These are phyloP conservation scores for Endotrypanum monterogeii DNA, from an alignment of 208 protist genomes.

Conservation along the genomic window DNA sequence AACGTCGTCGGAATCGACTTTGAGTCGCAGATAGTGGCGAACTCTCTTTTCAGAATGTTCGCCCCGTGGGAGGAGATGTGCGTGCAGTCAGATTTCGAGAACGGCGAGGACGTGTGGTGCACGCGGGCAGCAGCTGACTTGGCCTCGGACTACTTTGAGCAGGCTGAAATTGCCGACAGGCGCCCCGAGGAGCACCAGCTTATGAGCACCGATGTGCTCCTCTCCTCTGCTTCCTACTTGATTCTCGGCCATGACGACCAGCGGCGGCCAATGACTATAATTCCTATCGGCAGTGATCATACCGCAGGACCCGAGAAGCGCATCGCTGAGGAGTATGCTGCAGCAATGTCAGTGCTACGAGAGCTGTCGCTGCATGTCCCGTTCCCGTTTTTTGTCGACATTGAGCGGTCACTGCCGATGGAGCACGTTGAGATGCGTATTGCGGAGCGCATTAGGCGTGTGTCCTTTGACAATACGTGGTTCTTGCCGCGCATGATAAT, in stretches of 20 bases:
- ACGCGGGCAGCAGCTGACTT: slow-evolving; percentile 53
- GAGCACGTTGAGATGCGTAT: slow-evolving; percentile 70
- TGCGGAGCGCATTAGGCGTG: slow-evolving; percentile 78
- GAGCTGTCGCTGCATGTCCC: slow-evolving; percentile 61
- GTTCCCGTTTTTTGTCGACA: slow-evolving; percentile 85
- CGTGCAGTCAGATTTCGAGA: slow-evolving; percentile 6
- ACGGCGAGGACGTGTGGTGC: slow-evolving; percentile 34
- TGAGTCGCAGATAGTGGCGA: slow-evolving; percentile 86
- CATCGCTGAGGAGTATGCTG: slow-evolving; percentile 57
- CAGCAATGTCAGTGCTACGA: slow-evolving; percentile 55
- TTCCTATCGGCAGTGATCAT: slow-evolving; percentile 54
- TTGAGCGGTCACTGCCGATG: slow-evolving; percentile 64
- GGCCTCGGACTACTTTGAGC: slow-evolving; percentile 64
- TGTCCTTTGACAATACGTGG: slow-evolving; percentile 86
- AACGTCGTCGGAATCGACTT: slow-evolving; percentile 85
- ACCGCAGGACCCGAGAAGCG: slow-evolving; percentile 22
- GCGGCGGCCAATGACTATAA: slow-evolving; percentile 75
- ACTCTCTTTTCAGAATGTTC: slow-evolving; percentile 79
- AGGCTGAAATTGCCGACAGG: slow-evolving; percentile 42
- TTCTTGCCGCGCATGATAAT: slow-evolving; percentile 82
- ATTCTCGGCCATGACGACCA: slow-evolving; percentile 75
- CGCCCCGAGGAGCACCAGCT: slow-evolving; percentile 30
- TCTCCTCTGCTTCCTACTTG: slow-evolving; percentile 80
- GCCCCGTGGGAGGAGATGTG: slow-evolving; percentile 70
- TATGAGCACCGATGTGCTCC: slow-evolving; percentile 53